phyloP scores from a whole-genome alignment of 257 asterid genomes.

The Lantana camara region DNA sequence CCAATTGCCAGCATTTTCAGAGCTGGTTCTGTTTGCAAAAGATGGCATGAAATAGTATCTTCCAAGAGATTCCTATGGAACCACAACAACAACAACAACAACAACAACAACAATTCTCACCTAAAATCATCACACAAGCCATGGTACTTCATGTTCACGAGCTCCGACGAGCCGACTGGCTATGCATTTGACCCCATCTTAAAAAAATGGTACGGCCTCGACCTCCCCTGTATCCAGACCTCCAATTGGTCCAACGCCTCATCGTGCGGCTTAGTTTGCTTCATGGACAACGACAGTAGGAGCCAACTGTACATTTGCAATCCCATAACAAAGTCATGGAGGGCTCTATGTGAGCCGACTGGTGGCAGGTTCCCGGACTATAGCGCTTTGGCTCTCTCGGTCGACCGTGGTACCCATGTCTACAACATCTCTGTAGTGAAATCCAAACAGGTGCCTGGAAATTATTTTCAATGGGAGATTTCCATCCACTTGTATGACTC shows the following conservation, averaged over 20 bases:
- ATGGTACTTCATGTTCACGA: slow-evolving; percentile 97
- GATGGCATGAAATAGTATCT: slow-evolving; percentile 79
- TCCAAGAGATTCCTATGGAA: slow-evolving; percentile 74
- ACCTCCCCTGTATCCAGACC: slow-evolving; percentile 76
- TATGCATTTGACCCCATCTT: slow-evolving; percentile 79
- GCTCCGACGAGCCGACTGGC: slow-evolving; percentile 86
- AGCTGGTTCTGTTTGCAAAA: slow-evolving; percentile 80
- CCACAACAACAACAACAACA: slow-evolving; percentile 27
- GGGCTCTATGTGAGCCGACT: slow-evolving; percentile 57
- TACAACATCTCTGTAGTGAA: slow-evolving; percentile 65
- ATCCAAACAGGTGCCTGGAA: slow-evolving; percentile 84
- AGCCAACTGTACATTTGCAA: slow-evolving; percentile 75
- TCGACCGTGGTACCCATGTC: slow-evolving; percentile 35
- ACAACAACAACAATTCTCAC: slow-evolving; percentile 38
- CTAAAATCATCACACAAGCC: slow-evolving; percentile 57
- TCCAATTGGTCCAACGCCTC: slow-evolving; percentile 82
- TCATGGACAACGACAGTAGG: slow-evolving; percentile 85
- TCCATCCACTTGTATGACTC: slow-evolving; percentile 78
- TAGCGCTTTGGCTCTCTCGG: slow-evolving; percentile 74
- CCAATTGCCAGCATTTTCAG: slow-evolving; percentile 82
- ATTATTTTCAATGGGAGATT: slow-evolving; percentile 84
- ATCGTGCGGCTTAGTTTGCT: slow-evolving; percentile 78
- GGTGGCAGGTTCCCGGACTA: slow-evolving; percentile 75
- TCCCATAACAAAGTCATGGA: slow-evolving; percentile 64
- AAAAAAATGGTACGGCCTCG: slow-evolving; percentile 75